phyloP scores from a whole-genome alignment of 2,329 filamentous ascomycete species.

The Pseudocercospora eumusae region DNA sequence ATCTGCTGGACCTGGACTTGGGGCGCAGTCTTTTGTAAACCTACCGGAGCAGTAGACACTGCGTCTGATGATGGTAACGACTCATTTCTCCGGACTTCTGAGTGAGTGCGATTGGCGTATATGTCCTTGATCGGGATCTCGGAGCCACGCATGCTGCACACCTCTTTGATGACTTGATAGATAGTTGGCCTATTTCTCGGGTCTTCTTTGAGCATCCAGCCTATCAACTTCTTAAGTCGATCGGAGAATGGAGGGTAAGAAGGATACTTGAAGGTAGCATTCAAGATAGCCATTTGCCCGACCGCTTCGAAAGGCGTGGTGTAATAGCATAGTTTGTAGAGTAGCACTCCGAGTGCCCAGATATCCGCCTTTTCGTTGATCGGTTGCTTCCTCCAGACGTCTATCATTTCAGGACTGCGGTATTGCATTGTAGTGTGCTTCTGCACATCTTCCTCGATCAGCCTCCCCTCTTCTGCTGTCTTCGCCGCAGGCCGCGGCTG shows the following conservation, averaged over 20 bases:
- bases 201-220: constrained; percentile 86
- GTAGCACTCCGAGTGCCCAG: constrained; percentile 89
- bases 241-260: constrained; percentile 87
- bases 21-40: constrained; percentile 78
- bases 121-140: constrained; percentile 81
- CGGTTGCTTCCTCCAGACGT: constrained; percentile 92
- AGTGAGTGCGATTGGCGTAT: constrained; percentile 58
- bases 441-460: constrained; percentile 96
- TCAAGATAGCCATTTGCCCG: constrained; percentile 94
- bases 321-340: constrained; percentile 99
- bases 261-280: constrained; percentile 91
- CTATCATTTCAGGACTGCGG: constrained; percentile 96
- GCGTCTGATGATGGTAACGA: constrained; percentile 59
- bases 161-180: constrained; percentile 85
- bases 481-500: constrained; percentile 80
- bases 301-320: constrained; percentile 98
- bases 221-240: constrained; percentile 83
- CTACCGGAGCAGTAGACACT: constrained; percentile 52
- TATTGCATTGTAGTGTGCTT: constrained; percentile 97
- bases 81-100: constrained; percentile 64
- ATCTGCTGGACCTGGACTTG: constrained; percentile 69
- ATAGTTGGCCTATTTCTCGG: constrained; percentile 83
- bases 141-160: constrained; percentile 83
- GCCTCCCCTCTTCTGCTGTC: constrained; percentile 81
- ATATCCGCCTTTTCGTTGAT: constrained; percentile 99